Conservation (phyloP, 495 filamentous ascomycete species). For the Aspergillus egyptiacus region DNA sequence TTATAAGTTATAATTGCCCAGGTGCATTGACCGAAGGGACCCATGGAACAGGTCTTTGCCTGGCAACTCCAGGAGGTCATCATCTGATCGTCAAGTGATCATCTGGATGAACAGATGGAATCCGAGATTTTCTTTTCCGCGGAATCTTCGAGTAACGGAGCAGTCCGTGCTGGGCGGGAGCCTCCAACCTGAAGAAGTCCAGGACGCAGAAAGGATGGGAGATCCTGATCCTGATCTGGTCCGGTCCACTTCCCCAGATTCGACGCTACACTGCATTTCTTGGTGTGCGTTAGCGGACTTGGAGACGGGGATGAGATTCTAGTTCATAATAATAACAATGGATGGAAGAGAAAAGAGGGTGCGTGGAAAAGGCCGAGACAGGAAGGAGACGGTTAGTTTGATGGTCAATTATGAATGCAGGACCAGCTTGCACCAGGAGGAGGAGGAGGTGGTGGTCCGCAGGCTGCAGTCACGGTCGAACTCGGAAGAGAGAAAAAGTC, state of each 20-base stretch:
- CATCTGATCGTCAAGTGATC: conserved; percentile 7
- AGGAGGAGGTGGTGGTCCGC: conserved; percentile 8
- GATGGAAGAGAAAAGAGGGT: not conserved
- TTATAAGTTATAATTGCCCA: too few species aligned
- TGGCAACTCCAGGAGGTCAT: not conserved
- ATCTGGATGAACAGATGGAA: conserved; percentile 3
- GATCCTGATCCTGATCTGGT: conserved; percentile 21
- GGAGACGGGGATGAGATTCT: not conserved
- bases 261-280: conserved; percentile 4
- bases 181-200: too few species aligned
- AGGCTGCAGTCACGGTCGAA: conserved; percentile 7
- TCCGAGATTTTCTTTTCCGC: not conserved
- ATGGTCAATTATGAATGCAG: not conserved
- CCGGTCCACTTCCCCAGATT: conserved; percentile 43
- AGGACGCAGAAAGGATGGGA: conserved; percentile 9
- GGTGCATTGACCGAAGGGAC: too few species aligned
- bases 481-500: conserved; percentile 1
- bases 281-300: not conserved
- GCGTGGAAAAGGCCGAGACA: not conserved
- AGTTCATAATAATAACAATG: not conserved
- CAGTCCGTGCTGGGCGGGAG: conserved; percentile 31
- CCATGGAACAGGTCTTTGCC: too few species aligned
- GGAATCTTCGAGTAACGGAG: conserved; percentile 11
- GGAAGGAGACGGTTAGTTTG: conserved; percentile 14
- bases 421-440: conserved; percentile 9